Evolutionary conservation across 1,139 yeast genomes (phyloP).

Genomic region (Spathaspora sp.): DNA sequence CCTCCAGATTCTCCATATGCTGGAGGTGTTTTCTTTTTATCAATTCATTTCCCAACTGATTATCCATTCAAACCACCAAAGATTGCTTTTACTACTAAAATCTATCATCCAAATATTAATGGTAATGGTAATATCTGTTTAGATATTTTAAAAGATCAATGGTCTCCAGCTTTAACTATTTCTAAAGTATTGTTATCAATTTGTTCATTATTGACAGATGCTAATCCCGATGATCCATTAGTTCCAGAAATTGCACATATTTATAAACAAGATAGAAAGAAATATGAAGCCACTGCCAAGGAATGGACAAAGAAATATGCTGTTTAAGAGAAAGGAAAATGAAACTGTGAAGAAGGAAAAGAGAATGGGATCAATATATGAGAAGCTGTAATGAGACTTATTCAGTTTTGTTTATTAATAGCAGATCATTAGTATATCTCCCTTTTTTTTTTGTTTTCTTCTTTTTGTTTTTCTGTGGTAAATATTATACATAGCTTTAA

Average conservation of each 20-base stretch:
- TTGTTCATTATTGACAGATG: slow-evolving; percentile 91
- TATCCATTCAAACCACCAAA: slow-evolving; percentile 95
- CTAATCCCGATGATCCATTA: slow-evolving; percentile 98
- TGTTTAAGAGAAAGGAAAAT: slow-evolving; percentile 45
- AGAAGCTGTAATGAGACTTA: background rate
- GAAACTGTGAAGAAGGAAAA: background rate
- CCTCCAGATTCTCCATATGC: slow-evolving; percentile 93
- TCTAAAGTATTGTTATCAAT: slow-evolving; percentile 87
- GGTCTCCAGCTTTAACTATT: slow-evolving; percentile 90
- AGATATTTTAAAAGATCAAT: slow-evolving; percentile 82
- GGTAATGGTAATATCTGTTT: slow-evolving; percentile 85
- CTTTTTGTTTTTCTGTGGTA: background rate
- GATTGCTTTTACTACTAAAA: slow-evolving; percentile 86
- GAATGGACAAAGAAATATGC: slow-evolving; percentile 99
- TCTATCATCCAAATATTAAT: slow-evolving; percentile 89
- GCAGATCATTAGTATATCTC: slow-evolving; percentile 1
- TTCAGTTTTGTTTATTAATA: background rate
- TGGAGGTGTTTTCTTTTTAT: slow-evolving; percentile 88
- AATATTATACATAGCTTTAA: slow-evolving; percentile 2
- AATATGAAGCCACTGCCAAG: slow-evolving; percentile 95
- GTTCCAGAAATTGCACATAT: slow-evolving; percentile 98
- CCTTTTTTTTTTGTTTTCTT: background rate
- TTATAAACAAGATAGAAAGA: slow-evolving; percentile 90
- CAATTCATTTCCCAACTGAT: slow-evolving; percentile 93
- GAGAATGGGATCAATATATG: background rate